Base-by-base conservation (phyloP, 331 rosid genomes). In the Malus hybrid region DNA sequence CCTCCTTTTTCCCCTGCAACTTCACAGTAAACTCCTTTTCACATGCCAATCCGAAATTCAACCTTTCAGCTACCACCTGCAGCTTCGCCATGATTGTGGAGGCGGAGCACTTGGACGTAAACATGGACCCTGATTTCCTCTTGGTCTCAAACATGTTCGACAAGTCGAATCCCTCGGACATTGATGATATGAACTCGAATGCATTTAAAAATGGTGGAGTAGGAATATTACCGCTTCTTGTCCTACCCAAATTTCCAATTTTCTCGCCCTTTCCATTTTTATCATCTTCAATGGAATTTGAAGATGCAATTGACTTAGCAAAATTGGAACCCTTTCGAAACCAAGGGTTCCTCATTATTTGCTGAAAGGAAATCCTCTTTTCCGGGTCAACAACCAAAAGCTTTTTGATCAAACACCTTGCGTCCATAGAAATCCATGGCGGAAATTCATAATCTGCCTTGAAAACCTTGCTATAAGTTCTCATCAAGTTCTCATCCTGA, bases 151-250 rank as follows among this genome's bases (percentile, higher is more conserved):
- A 93, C 85, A 93, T 69, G 69, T 65, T 88, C 16, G 93, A 87
- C 32, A 93, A 75, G 69, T 93, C 90, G 63, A 93, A 90, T 7
- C 94, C 93, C 9, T 85, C 81, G 0, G 98, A 90, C 80, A 93
- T 75, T 0, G 96, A 86, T 0, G 98, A 88, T 18, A 93, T 90
- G 13, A 93, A 86, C 85, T 93, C 93, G 44, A 90, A 93, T 0
- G 96, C 98, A 10, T 93, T 93, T 78, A 84, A 88, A 76, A 88
- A 93, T 2, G 94, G 96, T 0, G 94, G 88, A 0, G 88, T 33
- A 0, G 95, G 12, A 22, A 22, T 20, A n/a, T 6, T 60, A 24
- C 31, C 32, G 11, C 8, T 86, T 27, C 72, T 79, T 18, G 63
- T 62, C 74, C 44, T 78, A 2, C 24, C 63, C 61, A 70, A 24